A percentile compares a stretch with the other conserved stretches of the same genome.
Conservation (phyloP, 2,329 filamentous ascomycete species). For the Colletotrichum higginsianum region DNA sequence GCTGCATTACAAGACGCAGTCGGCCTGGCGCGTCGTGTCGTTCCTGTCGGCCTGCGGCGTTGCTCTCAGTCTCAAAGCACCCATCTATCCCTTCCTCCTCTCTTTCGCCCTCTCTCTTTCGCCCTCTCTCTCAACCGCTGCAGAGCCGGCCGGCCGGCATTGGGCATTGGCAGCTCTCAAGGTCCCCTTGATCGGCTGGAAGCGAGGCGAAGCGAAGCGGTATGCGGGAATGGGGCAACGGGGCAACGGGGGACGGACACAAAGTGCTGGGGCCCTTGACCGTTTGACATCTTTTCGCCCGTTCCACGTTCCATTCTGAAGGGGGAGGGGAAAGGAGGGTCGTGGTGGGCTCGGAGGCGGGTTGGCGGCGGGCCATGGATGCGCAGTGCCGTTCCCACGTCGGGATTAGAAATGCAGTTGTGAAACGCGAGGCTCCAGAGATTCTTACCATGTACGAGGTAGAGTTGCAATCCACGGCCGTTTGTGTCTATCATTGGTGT, state of each 20-base stretch:
- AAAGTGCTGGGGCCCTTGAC: background rate
- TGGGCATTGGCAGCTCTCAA: conserved; percentile 5
- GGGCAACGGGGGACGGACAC: background rate
- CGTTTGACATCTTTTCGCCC: background rate
- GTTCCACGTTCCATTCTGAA: conserved; percentile 12
- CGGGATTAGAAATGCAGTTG: conserved; percentile 2
- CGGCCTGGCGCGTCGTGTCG: too few relatives aligned
- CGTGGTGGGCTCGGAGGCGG: background rate
- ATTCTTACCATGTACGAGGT: background rate
- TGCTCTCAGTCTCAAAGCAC: background rate
- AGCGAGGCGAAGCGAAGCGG: conserved; percentile 16
- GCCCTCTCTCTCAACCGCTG: too few relatives aligned
- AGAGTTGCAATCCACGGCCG: background rate
- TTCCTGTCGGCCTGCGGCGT: background rate
- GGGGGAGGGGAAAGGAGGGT: background rate
- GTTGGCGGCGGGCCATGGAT: conserved; percentile 11
- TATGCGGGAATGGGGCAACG: conserved; percentile 10
- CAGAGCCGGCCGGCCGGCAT: background rate
- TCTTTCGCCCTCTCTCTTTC: too few relatives aligned
- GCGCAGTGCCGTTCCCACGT: conserved; percentile 11
- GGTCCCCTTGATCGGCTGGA: conserved; percentile 7
- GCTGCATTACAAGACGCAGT: too few relatives aligned
- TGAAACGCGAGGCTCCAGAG: background rate
- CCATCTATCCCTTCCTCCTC: background rate
- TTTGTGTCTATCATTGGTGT: too few relatives aligned